Evolutionary conservation across 2,329 filamentous ascomycete species (phyloP).

Genomic region (Colletotrichum destructivum): DNA sequence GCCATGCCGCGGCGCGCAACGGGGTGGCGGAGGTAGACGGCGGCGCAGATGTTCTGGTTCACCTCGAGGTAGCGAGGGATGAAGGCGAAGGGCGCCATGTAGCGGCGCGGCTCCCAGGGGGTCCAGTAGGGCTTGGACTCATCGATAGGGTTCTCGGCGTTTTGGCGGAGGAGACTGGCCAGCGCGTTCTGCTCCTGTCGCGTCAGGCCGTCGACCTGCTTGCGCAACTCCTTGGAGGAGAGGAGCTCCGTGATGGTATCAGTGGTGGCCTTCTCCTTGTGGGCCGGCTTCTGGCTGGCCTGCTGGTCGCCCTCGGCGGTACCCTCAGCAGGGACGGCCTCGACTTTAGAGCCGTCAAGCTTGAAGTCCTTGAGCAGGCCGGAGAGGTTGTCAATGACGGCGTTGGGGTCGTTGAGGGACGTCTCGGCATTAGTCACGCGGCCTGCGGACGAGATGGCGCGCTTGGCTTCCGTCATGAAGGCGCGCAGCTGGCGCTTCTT

Average conservation of each 20-base stretch:
- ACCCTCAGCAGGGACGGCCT: slow-evolving; percentile 42
- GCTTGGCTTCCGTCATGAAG: slow-evolving; percentile 77
- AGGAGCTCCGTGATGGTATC: slow-evolving; percentile 25
- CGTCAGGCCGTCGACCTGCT: slow-evolving; percentile 51
- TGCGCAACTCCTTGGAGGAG: slow-evolving; percentile 34
- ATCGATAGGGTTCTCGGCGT: slow-evolving; percentile 84
- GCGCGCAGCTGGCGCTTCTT: slow-evolving; percentile 82
- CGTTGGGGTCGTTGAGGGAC: slow-evolving; percentile 51
- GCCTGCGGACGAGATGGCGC: slow-evolving; percentile 71
- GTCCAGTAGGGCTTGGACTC: slow-evolving; percentile 86
- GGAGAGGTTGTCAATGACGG: slow-evolving; percentile 69
- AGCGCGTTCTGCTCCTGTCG: slow-evolving; percentile 69
- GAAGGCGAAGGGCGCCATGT: slow-evolving; percentile 93
- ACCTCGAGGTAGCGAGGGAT: slow-evolving; percentile 97
- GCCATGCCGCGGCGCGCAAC: slow-evolving; percentile 86
- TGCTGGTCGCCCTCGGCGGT: slow-evolving; percentile 44
- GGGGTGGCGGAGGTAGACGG: slow-evolving; percentile 94
- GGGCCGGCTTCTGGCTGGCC: slow-evolving; percentile 45
- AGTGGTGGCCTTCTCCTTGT: slow-evolving; percentile 19
- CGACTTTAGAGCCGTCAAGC: slow-evolving; percentile 53
- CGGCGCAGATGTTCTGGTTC: slow-evolving; percentile 96
- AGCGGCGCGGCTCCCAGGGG: slow-evolving; percentile 89
- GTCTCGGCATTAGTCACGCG: slow-evolving; percentile 51
- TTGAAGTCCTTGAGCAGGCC: slow-evolving; percentile 64
- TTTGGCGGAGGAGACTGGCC: slow-evolving; percentile 70